A percentile compares a stretch with the other conserved stretches of the same genome.
phyloP scores from a whole-genome alignment of 1,284 basidiomycete genomes.

The Rhodotorula sp. region DNA sequence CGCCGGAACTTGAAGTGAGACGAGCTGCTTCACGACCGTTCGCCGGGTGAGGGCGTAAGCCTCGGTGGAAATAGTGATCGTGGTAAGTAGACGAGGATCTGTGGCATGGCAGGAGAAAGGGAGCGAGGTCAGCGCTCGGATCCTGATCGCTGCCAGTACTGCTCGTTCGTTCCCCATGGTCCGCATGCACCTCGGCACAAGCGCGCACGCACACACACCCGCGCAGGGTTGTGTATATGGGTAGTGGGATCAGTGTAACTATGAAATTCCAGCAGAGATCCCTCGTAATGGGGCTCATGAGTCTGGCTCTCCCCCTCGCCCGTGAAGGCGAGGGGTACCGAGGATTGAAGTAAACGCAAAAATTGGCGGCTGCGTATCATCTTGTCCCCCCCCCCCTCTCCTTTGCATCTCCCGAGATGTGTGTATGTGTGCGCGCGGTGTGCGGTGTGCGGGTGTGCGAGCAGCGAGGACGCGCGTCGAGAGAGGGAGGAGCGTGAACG shows the following conservation, averaged over 20 bases:
- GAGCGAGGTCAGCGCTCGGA: slow-evolving; percentile 3
- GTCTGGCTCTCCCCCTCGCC: slow-evolving; percentile 36
- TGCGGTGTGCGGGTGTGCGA: too few species aligned
- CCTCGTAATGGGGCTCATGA: slow-evolving; percentile 8
- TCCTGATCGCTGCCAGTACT: not conserved
- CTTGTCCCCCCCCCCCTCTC: slow-evolving; percentile 1
- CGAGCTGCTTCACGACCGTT: too few species aligned
- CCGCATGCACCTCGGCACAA: slow-evolving; percentile 27
- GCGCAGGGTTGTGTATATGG: too few species aligned
- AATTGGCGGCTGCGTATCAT: slow-evolving; percentile 42
- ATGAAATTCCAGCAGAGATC: slow-evolving; percentile 36
- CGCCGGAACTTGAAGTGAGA: too few species aligned
- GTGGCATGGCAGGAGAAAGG: not conserved
- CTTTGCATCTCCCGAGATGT: too few species aligned
- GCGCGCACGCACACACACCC: not conserved
- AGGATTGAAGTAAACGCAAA: slow-evolving; percentile 38
- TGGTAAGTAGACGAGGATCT: not conserved
- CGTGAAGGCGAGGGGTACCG: not conserved
- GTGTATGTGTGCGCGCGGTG: too few species aligned
- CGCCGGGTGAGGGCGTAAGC: too few species aligned
- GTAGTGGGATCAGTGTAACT: slow-evolving; percentile 37
- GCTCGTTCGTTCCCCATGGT: not conserved
- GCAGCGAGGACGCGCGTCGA: not conserved
- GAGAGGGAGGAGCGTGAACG: not conserved
- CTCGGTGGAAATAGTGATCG: too few species aligned